Base-by-base conservation (phyloP, 805 yeast species). In the fission yeast (Schizosaccharomyces pombe) region DNA sequence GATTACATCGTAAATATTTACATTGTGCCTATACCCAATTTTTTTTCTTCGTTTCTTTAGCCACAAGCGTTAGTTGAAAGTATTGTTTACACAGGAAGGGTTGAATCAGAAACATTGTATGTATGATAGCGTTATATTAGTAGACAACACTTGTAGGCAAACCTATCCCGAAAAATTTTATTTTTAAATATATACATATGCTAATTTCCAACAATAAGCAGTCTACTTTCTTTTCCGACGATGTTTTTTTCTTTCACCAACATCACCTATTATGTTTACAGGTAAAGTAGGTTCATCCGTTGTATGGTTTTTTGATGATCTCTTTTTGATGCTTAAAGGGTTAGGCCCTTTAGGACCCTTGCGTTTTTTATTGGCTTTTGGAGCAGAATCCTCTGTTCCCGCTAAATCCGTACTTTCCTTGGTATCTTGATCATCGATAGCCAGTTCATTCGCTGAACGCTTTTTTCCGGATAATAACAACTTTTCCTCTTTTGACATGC, bases 271-370 rank as follows among this genome's bases (percentile, higher is more conserved):
- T 2, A 43, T 43, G 14, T 43, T 43, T 26, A 43, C 49, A 9
- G 43, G 43, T 16, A 9, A 30, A 22, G 30, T 5, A n/a, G 9
- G 28, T 19, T 43, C 49, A 26, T 28, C 4, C 9, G 28, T 16
- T 5, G 49, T n/a, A 11, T 19, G 4, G 3, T 37, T 19, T 37
- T 19, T 16, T 37, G 43, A 1, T n/a, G 43, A 37, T 11, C 58
- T 59, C 65, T 75, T 76, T 69, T 79, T 86, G 54, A 85, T 70
- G 68, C 96, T 86, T 61, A 89, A 69, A 1, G 97, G 96, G 64
- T 89, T 89, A 5, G 95, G 95, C 31, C 75, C 87, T 60, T 78
- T 82, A 9, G 85, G 81, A 2, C 87, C 40, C 26, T 54, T 58
- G 33, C 14, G 28, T 53, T 47, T 22, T 16, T 54, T 11, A 26